Base-by-base conservation (phyloP, 257 asterid species). In the Petunia axillaris region DNA sequence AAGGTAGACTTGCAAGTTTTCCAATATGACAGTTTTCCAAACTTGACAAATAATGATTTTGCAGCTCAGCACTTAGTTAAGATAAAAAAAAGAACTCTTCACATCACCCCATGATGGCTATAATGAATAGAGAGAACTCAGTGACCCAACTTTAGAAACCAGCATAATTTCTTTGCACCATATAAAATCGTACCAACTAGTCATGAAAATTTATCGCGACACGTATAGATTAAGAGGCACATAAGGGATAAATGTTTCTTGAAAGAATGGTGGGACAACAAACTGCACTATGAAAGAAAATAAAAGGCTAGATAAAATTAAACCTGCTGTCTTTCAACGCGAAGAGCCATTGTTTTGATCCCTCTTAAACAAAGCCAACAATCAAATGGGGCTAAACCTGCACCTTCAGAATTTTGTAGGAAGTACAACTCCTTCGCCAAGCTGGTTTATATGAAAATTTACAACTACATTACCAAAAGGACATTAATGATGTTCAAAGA, bases 361-460 rank as follows among this genome's bases (percentile, higher is more conserved):
- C 98, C 97, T 88, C 98, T 87, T 87, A 95, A 86, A 87, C 97
- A 92, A n/a, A 95, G 91, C 97, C 99, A 95, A 80, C 99, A 95
- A 87, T 93, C 98, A 62, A 95, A 95, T 75, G 99, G 98, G 80
- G 98, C 94, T 86, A 93, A 88, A 41, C 98, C 97, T 5, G 99
- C 84, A 71, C 98, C 98, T 88, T 95, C 99, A 6, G 99, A 96
- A 73, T 95, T 95, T 84, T 95, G 99, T 76, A 93, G 91, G 89
- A 92, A 92, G 81, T 91, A 91, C 63, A 95, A 82, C 3, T 89
- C 89, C 85, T 89, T 92, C 7, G 92, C 97, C 91, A 92, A 84
- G 82, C 99, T 95, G 86, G 81, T 65, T 35, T 55, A 39, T 54
- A 78, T 39, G 40, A 71, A 63, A 73, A 50, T 63, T 43, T 41